A percentile compares a stretch with the other conserved stretches of the same genome.
Evolutionary conservation across 768 basidiomycete genomes (phyloP).

Genomic region (Suillus sp.): DNA sequence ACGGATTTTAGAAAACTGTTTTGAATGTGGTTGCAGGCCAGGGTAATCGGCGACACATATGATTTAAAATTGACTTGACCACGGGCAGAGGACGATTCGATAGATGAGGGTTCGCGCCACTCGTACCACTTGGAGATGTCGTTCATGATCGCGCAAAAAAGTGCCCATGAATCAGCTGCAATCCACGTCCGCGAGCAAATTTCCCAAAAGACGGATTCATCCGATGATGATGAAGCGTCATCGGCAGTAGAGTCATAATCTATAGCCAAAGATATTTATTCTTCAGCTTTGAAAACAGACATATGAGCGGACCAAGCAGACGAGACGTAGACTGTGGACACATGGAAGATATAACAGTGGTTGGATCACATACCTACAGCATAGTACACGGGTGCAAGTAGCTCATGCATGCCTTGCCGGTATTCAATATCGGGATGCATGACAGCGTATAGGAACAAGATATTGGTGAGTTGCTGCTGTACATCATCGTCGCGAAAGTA

Average conservation of each 20-base stretch:
- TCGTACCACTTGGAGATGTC: slow-evolving; percentile 79
- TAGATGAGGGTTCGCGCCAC: slow-evolving; percentile 52
- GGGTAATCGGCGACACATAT: slow-evolving; percentile 83
- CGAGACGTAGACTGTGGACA: slow-evolving; percentile 13
- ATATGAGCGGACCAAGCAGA: slow-evolving; percentile 21
- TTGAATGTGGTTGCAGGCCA: slow-evolving; percentile 81
- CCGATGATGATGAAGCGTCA: slow-evolving; percentile 32
- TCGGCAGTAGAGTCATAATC: slow-evolving; percentile 76
- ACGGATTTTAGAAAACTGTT: slow-evolving; percentile 67
- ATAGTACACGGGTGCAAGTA: slow-evolving; percentile 86
- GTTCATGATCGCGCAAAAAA: slow-evolving; percentile 83
- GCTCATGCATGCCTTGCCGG: slow-evolving; percentile 98
- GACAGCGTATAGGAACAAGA: slow-evolving; percentile 83
- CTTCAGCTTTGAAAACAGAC: slow-evolving; percentile 27
- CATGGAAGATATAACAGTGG: slow-evolving; percentile 5
- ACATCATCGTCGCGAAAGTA: slow-evolving; percentile 83
- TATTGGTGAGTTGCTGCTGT: slow-evolving; percentile 79
- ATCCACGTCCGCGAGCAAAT: slow-evolving; percentile 69
- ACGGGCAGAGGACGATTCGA: slow-evolving; percentile 34
- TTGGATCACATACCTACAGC: slow-evolving; percentile 40
- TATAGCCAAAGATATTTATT: slow-evolving; percentile 36
- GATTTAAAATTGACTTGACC: slow-evolving; percentile 53
- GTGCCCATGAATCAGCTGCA: slow-evolving; percentile 83
- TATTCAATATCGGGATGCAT: slow-evolving; percentile 86
- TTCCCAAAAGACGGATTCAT: slow-evolving; percentile 49